A percentile compares a stretch with the other conserved stretches of the same genome.
Evolutionary conservation across 164 flowering plant genomes (phyloP).

Genomic region (Pachysandra terminalis): DNA sequence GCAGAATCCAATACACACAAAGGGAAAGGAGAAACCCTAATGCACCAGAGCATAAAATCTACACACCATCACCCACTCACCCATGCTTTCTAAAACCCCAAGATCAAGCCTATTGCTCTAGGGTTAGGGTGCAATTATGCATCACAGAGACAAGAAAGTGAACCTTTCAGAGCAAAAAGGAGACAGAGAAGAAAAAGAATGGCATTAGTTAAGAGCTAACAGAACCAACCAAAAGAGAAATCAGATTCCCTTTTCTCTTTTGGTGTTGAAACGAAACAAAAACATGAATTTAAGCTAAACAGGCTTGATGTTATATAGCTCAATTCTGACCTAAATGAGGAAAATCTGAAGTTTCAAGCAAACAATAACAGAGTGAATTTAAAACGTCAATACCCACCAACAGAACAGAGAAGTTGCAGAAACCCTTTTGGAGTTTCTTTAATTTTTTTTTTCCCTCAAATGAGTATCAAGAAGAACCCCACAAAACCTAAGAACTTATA

Average conservation of each 20-base stretch:
- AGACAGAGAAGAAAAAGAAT: conserved; percentile 38
- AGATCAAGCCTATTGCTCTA: conserved; percentile 42
- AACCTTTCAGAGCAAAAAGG: conserved; percentile 93
- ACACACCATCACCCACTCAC: conserved; percentile 22
- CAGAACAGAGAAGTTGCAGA: conserved; percentile 20
- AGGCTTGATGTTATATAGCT: conserved; percentile 7
- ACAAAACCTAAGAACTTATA: conserved; percentile 44
- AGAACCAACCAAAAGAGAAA: conserved; percentile 41
- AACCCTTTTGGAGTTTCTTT: conserved; percentile 36
- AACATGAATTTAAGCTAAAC: conserved; percentile 7
- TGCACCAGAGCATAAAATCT: conserved; percentile 67
- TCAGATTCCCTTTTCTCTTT: conserved; percentile 75
- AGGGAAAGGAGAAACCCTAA: conserved; percentile 48
- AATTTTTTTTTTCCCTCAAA: conserved; percentile 24
- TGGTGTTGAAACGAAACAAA: conserved; percentile 11
- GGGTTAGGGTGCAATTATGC: conserved; percentile 27
- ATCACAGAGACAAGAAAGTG: conserved; percentile 63
- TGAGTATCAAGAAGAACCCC: conserved; percentile 26
- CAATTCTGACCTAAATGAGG: conserved; percentile 5
- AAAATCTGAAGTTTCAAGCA: conserved; percentile 14
- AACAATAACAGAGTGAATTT: not conserved
- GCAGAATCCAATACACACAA: conserved; percentile 45
- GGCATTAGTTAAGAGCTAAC: conserved; percentile 74
- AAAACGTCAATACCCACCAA: conserved; percentile 23
- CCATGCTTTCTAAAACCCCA: conserved; percentile 42